Percentiles rank a stretch among this genome's conserved stretches.
Conservation (phyloP, 495 filamentous ascomycete species). For the Tuber calosporum region DNA sequence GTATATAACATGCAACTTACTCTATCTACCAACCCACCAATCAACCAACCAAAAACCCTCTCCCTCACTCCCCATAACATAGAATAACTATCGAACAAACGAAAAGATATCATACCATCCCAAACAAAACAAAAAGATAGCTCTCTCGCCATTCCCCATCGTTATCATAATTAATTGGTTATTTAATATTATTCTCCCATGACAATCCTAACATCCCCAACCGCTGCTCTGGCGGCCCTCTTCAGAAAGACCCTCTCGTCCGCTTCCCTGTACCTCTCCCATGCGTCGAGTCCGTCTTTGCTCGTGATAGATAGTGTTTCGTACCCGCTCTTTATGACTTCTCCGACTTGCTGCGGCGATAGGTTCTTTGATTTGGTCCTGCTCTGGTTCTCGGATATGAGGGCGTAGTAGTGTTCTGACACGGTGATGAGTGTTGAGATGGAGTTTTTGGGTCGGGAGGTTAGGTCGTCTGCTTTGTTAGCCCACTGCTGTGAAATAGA, state of each 20-base stretch:
- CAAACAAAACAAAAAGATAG: conserved; percentile 6
- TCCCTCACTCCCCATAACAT: neutral
- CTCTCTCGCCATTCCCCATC: neutral
- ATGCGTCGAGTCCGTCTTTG: conserved; percentile 64
- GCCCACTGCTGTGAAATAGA: neutral
- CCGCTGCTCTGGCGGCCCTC: conserved; percentile 70
- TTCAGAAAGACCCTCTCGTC: conserved; percentile 74
- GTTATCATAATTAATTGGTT: neutral
- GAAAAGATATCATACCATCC: neutral
- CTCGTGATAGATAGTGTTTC: conserved; percentile 71
- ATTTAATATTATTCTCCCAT: conserved; percentile 33
- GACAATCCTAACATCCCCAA: conserved; percentile 55
- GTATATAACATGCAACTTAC: neutral
- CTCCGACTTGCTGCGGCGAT: conserved; percentile 74
- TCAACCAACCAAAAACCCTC: neutral
- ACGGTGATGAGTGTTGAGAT: conserved; percentile 81
- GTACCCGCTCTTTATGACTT: conserved; percentile 91
- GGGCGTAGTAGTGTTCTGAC: conserved; percentile 74
- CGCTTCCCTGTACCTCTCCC: conserved; percentile 68
- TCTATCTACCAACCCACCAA: neutral
- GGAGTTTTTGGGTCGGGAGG: conserved; percentile 52
- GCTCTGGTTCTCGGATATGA: conserved; percentile 60
- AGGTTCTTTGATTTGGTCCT: conserved; percentile 54
- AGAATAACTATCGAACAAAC: neutral
- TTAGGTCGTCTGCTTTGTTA: conserved; percentile 40